Conservation (phyloP, 225 moss, liverwort and hornwort species). For the Pseudisothecium myosuroides region DNA sequence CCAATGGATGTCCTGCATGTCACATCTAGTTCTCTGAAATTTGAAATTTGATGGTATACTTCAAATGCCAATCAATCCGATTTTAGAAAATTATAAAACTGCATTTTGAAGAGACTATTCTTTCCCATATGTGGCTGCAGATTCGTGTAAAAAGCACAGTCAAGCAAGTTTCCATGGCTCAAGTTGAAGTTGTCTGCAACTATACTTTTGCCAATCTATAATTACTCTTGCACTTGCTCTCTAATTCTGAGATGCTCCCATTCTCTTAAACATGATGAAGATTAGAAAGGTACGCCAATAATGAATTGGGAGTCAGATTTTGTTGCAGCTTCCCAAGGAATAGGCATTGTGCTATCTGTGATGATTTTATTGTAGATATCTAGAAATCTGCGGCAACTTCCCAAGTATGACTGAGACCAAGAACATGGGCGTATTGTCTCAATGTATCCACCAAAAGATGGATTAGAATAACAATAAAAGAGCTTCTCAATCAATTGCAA, state of each 20-base stretch:
- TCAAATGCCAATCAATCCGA: not conserved
- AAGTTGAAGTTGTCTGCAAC: not conserved
- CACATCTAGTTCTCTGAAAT: not conserved
- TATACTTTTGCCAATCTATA: accelerated
- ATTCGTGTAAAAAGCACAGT: not conserved
- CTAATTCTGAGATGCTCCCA: not conserved
- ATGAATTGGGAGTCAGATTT: not conserved
- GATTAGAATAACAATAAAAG: not conserved
- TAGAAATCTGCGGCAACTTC: not conserved
- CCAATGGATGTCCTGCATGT: accelerated
- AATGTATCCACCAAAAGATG: not conserved
- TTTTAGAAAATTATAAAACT: not conserved
- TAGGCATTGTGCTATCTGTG: not conserved
- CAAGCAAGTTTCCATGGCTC: accelerated
- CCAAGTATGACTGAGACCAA: not conserved
- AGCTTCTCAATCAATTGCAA: not conserved
- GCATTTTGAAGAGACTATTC: not conserved
- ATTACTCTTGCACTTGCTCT: accelerated
- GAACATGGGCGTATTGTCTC: not conserved
- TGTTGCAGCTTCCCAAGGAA: not conserved
- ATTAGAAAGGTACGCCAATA: not conserved
- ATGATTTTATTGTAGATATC: not conserved
- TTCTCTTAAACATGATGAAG: not conserved
- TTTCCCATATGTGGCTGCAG: accelerated
- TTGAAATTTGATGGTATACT: not conserved